Evolutionary conservation across 1,139 yeast genomes (phyloP).

Genomic region (Kurtzmaniella quercitrusa): DNA sequence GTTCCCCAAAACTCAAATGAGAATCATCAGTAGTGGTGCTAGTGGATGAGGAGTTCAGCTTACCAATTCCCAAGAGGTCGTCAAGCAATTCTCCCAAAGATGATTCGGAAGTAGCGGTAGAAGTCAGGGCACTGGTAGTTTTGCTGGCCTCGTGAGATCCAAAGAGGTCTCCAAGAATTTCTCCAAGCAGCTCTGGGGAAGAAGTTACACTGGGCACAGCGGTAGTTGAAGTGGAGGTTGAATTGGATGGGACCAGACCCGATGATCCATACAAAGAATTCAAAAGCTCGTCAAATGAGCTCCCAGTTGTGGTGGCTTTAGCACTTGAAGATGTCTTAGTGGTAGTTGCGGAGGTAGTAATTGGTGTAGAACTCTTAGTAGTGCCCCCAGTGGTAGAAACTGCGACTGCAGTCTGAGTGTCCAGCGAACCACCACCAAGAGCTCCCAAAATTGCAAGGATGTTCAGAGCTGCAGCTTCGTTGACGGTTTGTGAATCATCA

Average conservation of each 20-base stretch:
- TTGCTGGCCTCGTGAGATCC: neutral
- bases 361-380: conserved; percentile 7
- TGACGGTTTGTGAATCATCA: conserved; percentile 3
- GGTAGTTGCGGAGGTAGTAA: conserved; percentile 6
- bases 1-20: conserved; percentile 1
- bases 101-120: conserved; percentile 4
- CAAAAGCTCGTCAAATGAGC: conserved; percentile 4
- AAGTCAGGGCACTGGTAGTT: conserved; percentile 1
- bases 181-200: conserved; percentile 5
- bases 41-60: conserved; percentile 4
- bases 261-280: conserved; percentile 5
- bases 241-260: conserved; percentile 7
- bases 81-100: conserved; percentile 11
- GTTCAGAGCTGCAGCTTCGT: conserved; percentile 2
- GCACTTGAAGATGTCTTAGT: conserved; percentile 6
- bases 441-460: conserved; percentile 6
- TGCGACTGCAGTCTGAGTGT: conserved; percentile 3
- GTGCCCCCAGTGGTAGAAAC: conserved; percentile 8
- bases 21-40: conserved; percentile 1
- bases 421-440: conserved; percentile 6
- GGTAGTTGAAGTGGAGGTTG: conserved; percentile 9
- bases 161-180: conserved; percentile 7
- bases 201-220: conserved; percentile 5
- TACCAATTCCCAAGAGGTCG: conserved; percentile 11
- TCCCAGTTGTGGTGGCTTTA: conserved; percentile 6